Base-by-base conservation (phyloP, 2,329 filamentous ascomycete genomes). In the Penicillium sp. region DNA sequence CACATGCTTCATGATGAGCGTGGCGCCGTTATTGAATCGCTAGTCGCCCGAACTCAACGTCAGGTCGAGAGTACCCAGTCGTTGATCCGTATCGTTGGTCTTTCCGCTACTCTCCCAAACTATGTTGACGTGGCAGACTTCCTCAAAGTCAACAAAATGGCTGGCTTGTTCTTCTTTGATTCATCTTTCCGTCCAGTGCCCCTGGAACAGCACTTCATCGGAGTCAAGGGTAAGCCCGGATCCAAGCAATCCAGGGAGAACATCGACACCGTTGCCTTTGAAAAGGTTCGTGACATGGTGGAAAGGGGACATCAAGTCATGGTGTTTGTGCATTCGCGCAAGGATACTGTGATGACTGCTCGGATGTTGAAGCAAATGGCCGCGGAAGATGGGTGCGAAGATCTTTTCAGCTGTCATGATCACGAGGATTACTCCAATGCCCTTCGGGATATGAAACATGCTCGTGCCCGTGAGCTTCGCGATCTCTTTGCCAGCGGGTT, bases 1-100 rank as follows among this genome's bases (percentile, higher is more conserved):
- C 95, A 99, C 74, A 99, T 99, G 96, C 88, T 99, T 70, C 96
- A 99, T 71, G 95, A 99, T 75, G 95, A 98, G 76, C 88, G 95
- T 75, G 95, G 95, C 72, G 93, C 96, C 13, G 96, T 99, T 0
- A 84, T 99, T 30, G 95, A 99, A 74, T 97, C 94, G 6, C 83
- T 99, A 25, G 96, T 99, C 16, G 95, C 95, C 11, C 87, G 95
- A 70, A 99, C 96, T 0, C 90, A 98, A 79, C 85, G 95, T 65
- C 95, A 99, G 72, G 96, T 99, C 0, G 96, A 99, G 78, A 97
- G 93, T 75, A 99, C 95, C 0, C 95, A 99, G 76, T 97, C 93
- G 1, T 83, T 99, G 52, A 99, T 99, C 72, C 91, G 96, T 26
- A 96, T 99, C 60, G 87, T 99, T 52, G 95, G 96, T 19, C 85